phyloP scores from a whole-genome alignment of 2,329 filamentous ascomycete species.

The Fusarium ramigenum region DNA sequence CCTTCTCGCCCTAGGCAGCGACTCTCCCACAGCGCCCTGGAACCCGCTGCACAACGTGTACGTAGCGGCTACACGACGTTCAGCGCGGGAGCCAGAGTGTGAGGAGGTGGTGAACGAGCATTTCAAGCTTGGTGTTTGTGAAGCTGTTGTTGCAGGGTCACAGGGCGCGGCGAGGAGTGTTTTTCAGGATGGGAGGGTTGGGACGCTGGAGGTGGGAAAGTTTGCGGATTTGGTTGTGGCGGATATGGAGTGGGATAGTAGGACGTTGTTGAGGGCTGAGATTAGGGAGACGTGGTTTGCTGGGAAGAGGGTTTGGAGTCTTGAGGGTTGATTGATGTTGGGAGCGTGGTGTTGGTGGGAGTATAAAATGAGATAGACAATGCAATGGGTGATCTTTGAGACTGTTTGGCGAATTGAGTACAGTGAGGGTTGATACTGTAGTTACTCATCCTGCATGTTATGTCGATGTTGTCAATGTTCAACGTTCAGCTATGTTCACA shows the following conservation, averaged over 20 bases:
- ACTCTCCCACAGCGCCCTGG: constrained; percentile 66
- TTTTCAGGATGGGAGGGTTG: constrained; percentile 59
- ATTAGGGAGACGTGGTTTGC: constrained; percentile 64
- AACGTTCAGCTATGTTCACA: neutral
- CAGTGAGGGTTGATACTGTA: neutral
- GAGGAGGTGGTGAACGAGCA: constrained; percentile 58
- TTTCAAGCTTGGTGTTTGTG: constrained; percentile 60
- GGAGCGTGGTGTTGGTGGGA: constrained; percentile 16
- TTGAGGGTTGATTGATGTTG: neutral
- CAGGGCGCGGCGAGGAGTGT: constrained; percentile 62
- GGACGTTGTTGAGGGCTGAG: constrained; percentile 55
- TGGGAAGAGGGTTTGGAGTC: constrained; percentile 54
- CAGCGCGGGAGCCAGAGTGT: constrained; percentile 57
- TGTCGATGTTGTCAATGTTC: neutral
- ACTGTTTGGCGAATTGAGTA: too few relatives aligned
- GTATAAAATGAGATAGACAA: constrained; percentile 8
- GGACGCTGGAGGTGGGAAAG: constrained; percentile 60
- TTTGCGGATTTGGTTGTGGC: constrained; percentile 62
- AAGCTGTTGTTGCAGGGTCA: constrained; percentile 62
- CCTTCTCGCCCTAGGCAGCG: constrained; percentile 63
- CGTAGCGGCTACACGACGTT: constrained; percentile 63
- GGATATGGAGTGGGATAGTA: constrained; percentile 59
- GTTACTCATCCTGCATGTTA: neutral
- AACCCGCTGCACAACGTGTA: constrained; percentile 63
- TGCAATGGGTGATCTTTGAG: neutral